phyloP scores from a whole-genome alignment of 257 asterid genomes.

The Salvia rosmarinus region DNA sequence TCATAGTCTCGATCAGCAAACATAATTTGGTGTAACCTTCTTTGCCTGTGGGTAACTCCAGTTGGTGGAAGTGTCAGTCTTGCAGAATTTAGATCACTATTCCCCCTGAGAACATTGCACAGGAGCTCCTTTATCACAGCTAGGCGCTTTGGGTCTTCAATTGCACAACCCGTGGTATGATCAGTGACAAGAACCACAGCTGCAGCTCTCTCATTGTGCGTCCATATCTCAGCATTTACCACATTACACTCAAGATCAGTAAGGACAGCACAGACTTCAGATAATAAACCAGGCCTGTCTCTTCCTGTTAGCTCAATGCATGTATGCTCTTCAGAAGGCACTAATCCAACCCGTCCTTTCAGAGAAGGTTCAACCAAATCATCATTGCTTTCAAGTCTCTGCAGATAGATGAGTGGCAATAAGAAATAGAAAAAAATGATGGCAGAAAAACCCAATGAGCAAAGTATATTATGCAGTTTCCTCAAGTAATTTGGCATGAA shows the following conservation, averaged over 20 bases:
- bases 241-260: constrained; percentile 71
- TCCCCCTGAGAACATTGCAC: constrained; percentile 63
- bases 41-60: constrained; percentile 68
- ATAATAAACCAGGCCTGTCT: constrained; percentile 80
- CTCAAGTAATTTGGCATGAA: constrained; percentile 10
- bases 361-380: constrained; percentile 48
- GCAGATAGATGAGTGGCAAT: constrained; percentile 30
- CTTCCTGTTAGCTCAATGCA: constrained; percentile 74
- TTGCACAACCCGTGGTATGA: constrained; percentile 53
- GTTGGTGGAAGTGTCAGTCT: constrained; percentile 71
- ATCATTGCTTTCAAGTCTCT: constrained; percentile 70
- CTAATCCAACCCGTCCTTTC: constrained; percentile 62
- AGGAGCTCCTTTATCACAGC: constrained; percentile 55
- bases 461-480: background rate
- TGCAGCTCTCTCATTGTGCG: constrained; percentile 81
- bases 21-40: constrained; percentile 89
- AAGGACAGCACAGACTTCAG: constrained; percentile 80
- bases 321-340: constrained; percentile 71
- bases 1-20: constrained; percentile 80
- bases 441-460: background rate
- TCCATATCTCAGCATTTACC: constrained; percentile 80
- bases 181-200: constrained; percentile 75
- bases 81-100: constrained; percentile 56
- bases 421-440: background rate
- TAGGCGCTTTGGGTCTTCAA: constrained; percentile 64